These are phyloP conservation scores for Rhodamnia argentea DNA, from an alignment of 345 rosid species.

Conservation along the genomic window DNA sequence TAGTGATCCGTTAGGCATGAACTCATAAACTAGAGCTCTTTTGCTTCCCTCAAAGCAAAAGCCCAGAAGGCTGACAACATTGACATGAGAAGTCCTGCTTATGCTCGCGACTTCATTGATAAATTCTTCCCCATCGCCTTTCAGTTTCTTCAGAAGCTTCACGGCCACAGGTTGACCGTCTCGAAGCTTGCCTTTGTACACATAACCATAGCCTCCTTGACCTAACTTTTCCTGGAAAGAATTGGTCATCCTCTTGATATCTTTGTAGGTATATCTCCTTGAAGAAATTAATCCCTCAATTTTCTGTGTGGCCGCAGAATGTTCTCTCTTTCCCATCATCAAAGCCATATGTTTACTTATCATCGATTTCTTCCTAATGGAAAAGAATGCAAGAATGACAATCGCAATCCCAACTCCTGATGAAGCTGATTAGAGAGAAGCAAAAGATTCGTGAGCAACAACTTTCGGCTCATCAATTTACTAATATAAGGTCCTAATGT, in stretches of 20 bases:
- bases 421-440: neutral
- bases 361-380: neutral
- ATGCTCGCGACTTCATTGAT: constrained; percentile 1
- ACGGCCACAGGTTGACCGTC: neutral
- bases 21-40: neutral
- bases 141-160: neutral
- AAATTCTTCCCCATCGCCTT: neutral
- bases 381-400: neutral
- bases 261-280: neutral
- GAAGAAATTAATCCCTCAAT: neutral
- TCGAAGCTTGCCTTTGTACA: neutral
- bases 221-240: neutral
- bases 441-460: neutral
- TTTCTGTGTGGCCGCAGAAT: neutral
- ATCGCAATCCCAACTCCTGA: neutral
- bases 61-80: neutral
- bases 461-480: neutral
- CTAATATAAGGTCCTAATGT: neutral
- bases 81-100: neutral
- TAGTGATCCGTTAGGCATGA: neutral
- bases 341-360: neutral
- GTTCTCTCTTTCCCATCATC: neutral
- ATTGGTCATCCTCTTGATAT: neutral
- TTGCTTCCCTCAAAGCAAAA: neutral
- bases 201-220: neutral